Evolutionary conservation across 345 rosid species (phyloP), one percentile per base, ranked within the genome.

Genomic region (Balakata baccata): DNA sequence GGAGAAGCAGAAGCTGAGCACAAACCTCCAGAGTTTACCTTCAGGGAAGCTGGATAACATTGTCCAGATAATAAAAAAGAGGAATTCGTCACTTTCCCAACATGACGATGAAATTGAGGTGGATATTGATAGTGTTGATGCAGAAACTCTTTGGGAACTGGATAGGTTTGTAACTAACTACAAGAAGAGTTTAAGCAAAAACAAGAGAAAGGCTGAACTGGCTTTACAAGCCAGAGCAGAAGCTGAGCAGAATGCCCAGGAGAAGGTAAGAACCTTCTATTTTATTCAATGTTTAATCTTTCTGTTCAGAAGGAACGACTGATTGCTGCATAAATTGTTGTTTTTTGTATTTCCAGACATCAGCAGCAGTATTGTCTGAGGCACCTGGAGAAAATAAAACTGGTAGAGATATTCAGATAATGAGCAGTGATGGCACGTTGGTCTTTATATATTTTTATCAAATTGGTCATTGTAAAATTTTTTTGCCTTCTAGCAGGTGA

Each of bases 91-190:
- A 22, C 87, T 95, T 56, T 85, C 80, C 71, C 92, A 88, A 75
- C 89, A 85, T 47, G 99, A 92, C 69, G 98, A 89, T 77, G 99
- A 95, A 81, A 92, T 95, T 79, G 99, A 95, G 82, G 97, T 94
- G 51, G 98, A 94, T 79, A 94, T 94, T 73, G 98, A 94, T 80
- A 88, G 87, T 81, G 97, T 95, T 83, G 99, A 95, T 81, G 85
- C 92, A 0, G 99, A 95, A 87, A 95, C 99, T 70, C 89, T 95
- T 37, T 95, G 99, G 99, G 99, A 95, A 85, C 89, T 95, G 53
- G 99, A 95, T 78, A 89, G 99, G 81, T 95, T 92, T 85, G 93
- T 92, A 0, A 91, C 94, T 74, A 95, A 95, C 86, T 95, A 89
- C 78, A 95, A 89, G 82, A 92, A 95, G 83, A 91, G 96, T 73